Evolutionary conservation across 306 rosid genomes (phyloP).

Genomic region (Amphicarpaea edgeworthii): DNA sequence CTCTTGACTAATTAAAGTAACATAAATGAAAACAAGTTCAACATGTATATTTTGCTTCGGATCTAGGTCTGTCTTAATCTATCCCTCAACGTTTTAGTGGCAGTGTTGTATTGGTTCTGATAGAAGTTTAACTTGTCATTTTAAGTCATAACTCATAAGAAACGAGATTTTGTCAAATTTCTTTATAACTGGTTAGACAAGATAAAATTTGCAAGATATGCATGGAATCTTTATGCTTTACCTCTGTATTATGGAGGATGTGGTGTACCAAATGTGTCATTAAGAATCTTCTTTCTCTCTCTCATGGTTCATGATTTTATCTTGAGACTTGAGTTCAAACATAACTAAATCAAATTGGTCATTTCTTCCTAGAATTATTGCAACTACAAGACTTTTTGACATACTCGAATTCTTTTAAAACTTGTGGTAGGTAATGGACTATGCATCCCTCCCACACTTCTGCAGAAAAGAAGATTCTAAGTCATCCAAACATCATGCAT

Average conservation of each 20-base stretch:
- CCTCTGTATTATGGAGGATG: constrained; percentile 4
- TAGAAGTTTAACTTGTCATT: neutral
- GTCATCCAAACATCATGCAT: constrained; percentile 61
- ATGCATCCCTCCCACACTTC: constrained; percentile 87
- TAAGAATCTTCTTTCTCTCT: neutral
- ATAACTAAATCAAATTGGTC: neutral
- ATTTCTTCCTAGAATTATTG: constrained; percentile 3
- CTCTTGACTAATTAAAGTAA: constrained; percentile 12
- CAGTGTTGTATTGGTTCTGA: neutral
- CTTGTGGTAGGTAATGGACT: constrained; percentile 76
- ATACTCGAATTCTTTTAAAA: constrained; percentile 31
- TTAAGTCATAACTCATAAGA: constrained; percentile 10
- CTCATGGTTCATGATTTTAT: neutral
- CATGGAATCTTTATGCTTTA: neutral
- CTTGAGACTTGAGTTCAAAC: neutral
- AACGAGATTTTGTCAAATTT: constrained; percentile 5
- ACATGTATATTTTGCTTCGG: neutral
- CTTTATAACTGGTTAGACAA: neutral
- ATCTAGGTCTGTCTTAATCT: neutral
- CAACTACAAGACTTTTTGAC: constrained; percentile 14
- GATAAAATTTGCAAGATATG: constrained; percentile 23
- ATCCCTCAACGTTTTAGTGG: neutral
- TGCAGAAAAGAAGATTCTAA: constrained; percentile 78
- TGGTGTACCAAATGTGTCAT: neutral
- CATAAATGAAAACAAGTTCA: constrained; percentile 25